phyloP scores from a whole-genome alignment of 192 early-diverging fungal species.

The Coemansia sp. region DNA sequence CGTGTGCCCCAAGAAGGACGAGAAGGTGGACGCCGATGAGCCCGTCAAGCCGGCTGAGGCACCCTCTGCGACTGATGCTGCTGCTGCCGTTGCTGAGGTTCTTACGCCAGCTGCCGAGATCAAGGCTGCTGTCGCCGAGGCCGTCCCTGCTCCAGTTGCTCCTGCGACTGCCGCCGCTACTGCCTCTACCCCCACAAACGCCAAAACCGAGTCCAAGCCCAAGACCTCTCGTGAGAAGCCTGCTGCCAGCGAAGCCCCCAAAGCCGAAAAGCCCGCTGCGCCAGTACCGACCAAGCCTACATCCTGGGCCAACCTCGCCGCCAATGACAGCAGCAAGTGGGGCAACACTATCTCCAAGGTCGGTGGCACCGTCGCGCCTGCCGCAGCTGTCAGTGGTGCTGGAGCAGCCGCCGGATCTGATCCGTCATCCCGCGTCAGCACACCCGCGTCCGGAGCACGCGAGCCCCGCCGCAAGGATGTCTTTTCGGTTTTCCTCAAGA shows the following conservation, averaged over 20 bases:
- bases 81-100: constrained; percentile 27
- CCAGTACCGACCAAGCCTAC: constrained; percentile 63
- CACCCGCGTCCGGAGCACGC: constrained; percentile 46
- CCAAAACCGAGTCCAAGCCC: constrained; percentile 42
- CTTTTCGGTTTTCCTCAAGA: constrained; percentile 68
- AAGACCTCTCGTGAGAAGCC: constrained; percentile 51
- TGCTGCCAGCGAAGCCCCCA: constrained; percentile 14
- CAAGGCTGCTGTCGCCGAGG: constrained; percentile 12
- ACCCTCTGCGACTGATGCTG: constrained; percentile 24
- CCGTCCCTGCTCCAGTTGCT: constrained; percentile 6
- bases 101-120: constrained; percentile 30
- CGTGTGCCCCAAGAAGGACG: constrained; percentile 43
- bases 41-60: constrained; percentile 28
- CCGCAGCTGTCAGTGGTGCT: constrained; percentile 24
- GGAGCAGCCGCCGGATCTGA: constrained; percentile 22
- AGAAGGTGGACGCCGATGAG: constrained; percentile 40
- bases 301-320: constrained; percentile 80
- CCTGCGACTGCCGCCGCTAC: background rate
- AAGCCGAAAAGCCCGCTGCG: constrained; percentile 25
- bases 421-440: constrained; percentile 38
- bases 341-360: constrained; percentile 57
- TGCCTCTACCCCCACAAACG: constrained; percentile 14
- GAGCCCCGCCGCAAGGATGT: constrained; percentile 51
- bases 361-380: constrained; percentile 59
- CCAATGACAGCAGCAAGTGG: constrained; percentile 62